A percentile compares a stretch with the other conserved stretches of the same genome.
These are phyloP conservation scores for Barnettozyma botsteinii DNA, from an alignment of 805 yeast genomes.

Conservation along the genomic window DNA sequence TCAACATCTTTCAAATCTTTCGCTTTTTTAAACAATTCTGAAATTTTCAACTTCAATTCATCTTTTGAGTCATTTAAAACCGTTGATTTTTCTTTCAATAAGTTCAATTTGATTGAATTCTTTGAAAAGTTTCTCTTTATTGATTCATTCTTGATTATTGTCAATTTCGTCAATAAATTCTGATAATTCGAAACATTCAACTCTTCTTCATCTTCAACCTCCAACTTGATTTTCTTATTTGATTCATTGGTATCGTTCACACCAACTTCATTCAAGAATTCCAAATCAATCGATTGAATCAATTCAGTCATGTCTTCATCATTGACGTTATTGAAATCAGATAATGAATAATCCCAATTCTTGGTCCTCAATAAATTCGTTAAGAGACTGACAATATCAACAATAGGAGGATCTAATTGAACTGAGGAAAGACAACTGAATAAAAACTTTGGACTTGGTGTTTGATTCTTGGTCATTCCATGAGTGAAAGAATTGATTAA, in stretches of 20 bases:
- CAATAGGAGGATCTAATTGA: too few relatives aligned
- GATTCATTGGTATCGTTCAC: background rate
- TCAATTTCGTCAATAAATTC: slow-evolving; percentile 30
- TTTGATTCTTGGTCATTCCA: slow-evolving; percentile 21
- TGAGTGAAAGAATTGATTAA: slow-evolving; percentile 43
- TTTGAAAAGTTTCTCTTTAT: slow-evolving; percentile 15
- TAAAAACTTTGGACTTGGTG: too few relatives aligned
- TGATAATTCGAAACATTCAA: slow-evolving; percentile 32
- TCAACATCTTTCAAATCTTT: slow-evolving; percentile 16
- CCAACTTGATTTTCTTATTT: slow-evolving; percentile 12
- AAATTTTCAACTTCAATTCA: slow-evolving; percentile 33
- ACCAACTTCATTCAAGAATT: background rate
- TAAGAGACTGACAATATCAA: too few relatives aligned
- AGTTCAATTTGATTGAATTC: slow-evolving; percentile 20
- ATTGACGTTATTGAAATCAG: slow-evolving; percentile 12
- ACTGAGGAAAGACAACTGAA: too few relatives aligned
- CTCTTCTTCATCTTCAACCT: slow-evolving; percentile 11
- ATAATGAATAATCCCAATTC: slow-evolving; percentile 17
- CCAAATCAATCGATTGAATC: background rate
- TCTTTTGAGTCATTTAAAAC: slow-evolving; percentile 37
- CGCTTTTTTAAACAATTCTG: slow-evolving; percentile 32
- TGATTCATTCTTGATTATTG: slow-evolving; percentile 27
- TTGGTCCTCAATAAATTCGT: background rate
- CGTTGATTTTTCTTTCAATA: slow-evolving; percentile 34
- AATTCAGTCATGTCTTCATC: slow-evolving; percentile 17